A percentile compares a stretch with the other conserved stretches of the same genome.
phyloP scores from a whole-genome alignment of 2,329 filamentous ascomycete genomes.

The Hypoxylon rubiginosum region DNA sequence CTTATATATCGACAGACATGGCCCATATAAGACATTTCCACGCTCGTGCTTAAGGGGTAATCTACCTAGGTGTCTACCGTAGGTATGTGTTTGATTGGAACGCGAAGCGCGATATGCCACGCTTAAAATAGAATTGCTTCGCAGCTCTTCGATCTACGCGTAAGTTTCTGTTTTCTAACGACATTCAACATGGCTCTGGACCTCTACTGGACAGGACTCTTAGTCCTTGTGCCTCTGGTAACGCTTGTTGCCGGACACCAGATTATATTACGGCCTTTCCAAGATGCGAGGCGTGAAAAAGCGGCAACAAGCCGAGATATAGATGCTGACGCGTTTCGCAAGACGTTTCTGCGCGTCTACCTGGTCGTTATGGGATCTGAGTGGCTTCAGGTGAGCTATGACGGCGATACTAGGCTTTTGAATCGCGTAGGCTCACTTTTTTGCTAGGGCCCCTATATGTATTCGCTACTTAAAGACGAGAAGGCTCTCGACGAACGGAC shows the following conservation, averaged over 20 bases:
- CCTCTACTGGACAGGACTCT: slow-evolving; percentile 47
- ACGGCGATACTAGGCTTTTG: background rate
- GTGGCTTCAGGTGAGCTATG: slow-evolving; percentile 61
- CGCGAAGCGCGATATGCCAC: background rate
- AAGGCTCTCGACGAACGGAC: slow-evolving; percentile 48
- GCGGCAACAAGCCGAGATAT: slow-evolving; percentile 22
- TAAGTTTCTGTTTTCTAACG: background rate
- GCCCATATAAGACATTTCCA: slow-evolving; percentile 11
- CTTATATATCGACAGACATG: background rate
- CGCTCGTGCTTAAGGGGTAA: background rate
- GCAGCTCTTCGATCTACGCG: background rate
- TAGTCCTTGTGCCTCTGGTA: slow-evolving; percentile 43
- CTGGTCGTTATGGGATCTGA: slow-evolving; percentile 64
- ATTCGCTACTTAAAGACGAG: slow-evolving; percentile 51
- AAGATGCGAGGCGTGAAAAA: slow-evolving; percentile 2
- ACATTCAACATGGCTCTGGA: slow-evolving; percentile 37
- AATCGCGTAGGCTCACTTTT: slow-evolving; percentile 16
- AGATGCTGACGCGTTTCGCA: slow-evolving; percentile 41
- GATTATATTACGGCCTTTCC: slow-evolving; percentile 29
- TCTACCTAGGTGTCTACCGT: background rate
- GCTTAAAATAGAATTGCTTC: slow-evolving; percentile 5
- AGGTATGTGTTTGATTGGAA: slow-evolving; percentile 2
- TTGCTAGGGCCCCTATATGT: slow-evolving; percentile 49
- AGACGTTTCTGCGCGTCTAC: slow-evolving; percentile 56
- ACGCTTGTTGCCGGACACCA: slow-evolving; percentile 37